Base-by-base conservation (phyloP, 2,329 filamentous ascomycete species). In the Aspergillus fructus region DNA sequence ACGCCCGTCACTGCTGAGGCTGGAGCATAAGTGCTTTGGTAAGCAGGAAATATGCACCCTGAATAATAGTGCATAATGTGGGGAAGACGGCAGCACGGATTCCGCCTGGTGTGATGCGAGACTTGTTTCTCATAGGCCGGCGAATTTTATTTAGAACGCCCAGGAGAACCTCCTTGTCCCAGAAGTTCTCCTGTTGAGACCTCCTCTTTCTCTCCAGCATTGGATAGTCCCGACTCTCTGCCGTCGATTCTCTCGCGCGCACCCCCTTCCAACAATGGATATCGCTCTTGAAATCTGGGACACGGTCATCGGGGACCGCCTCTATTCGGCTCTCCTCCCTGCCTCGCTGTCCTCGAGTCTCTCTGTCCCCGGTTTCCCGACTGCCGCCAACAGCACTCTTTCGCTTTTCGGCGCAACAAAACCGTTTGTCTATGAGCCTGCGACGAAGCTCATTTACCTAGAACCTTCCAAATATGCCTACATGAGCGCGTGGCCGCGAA, bases 211-310 rank as follows among this genome's bases (percentile, higher is more conserved):
- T 55, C 45, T 50, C 46, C 39, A 46, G 9, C 27, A 24, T 42
- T 49, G 43, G 27, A 42, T 8, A 39, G 9, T 33, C n/a, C 24
- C 34, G 34, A n/a, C 23, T 17, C 17, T 53, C 37, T 50, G 53
- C 46, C 37, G 53, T 39, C 55, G 21, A 49, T 39, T 37, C 43
- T 49, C 49, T 41, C 39, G 17, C 12, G 27, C 27, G 27, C 27
- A 30, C 3, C 27, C 17, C 13, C 27, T 21, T 34, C 7, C 13
- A 56, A 61, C 72, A 75, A 97, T 97, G 93, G 93, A 97, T 81
- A 86, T 97, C 77, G 86, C 94, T 46, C 88, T 97, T 64, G 93
- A 97, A 77, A 68, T 93, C 59, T 83, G 85, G 76, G 93, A 97
- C 77, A 90, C 88, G 67, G 91, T 89, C 69, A 68, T 93, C 62